Percentiles rank a stretch among this genome's conserved stretches.
Evolutionary conservation across 2,329 filamentous ascomycete species (phyloP).

Genomic region (Pseudogymnoascus sp.): DNA sequence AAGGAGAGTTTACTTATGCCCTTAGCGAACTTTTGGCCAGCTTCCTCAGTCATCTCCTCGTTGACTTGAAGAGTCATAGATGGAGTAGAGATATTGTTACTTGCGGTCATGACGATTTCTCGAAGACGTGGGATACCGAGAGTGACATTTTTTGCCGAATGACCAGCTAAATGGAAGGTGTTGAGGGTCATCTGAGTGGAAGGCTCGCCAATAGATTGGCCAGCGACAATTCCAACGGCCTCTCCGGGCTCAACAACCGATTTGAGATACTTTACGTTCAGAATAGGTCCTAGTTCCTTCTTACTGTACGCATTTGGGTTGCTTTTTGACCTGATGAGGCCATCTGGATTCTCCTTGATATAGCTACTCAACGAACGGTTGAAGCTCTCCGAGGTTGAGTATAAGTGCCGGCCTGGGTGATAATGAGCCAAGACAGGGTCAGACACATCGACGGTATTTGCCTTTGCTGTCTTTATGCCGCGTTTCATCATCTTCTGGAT

Average conservation of each 20-base stretch:
- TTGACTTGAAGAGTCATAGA: constrained; percentile 79
- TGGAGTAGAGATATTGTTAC: constrained; percentile 80
- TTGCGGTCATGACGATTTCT: constrained; percentile 98
- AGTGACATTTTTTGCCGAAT: constrained; percentile 97
- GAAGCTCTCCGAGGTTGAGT: constrained; percentile 85
- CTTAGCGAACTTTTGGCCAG: constrained; percentile 79
- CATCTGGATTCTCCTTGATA: constrained; percentile 66
- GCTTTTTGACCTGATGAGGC: constrained; percentile 46
- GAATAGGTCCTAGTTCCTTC: constrained; percentile 58
- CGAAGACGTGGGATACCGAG: constrained; percentile 93
- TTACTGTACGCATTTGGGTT: constrained; percentile 30
- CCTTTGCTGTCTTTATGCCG: constrained; percentile 64
- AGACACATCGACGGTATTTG: constrained; percentile 42
- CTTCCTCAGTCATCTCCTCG: constrained; percentile 58
- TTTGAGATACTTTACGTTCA: constrained; percentile 87
- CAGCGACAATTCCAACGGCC: constrained; percentile 92
- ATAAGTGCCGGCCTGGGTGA: constrained; percentile 70
- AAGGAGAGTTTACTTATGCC: constrained; percentile 81
- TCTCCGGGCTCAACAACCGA: constrained; percentile 92
- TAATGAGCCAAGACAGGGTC: constrained; percentile 71
- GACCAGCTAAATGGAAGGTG: constrained; percentile 98
- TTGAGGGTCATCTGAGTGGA: constrained; percentile 99
- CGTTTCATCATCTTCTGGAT: constrained; percentile 69
- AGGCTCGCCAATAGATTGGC: constrained; percentile 93
- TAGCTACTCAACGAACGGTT: constrained; percentile 67